These are phyloP conservation scores for Gastrolobium bilobum DNA, from an alignment of 306 rosid species.

Conservation along the genomic window DNA sequence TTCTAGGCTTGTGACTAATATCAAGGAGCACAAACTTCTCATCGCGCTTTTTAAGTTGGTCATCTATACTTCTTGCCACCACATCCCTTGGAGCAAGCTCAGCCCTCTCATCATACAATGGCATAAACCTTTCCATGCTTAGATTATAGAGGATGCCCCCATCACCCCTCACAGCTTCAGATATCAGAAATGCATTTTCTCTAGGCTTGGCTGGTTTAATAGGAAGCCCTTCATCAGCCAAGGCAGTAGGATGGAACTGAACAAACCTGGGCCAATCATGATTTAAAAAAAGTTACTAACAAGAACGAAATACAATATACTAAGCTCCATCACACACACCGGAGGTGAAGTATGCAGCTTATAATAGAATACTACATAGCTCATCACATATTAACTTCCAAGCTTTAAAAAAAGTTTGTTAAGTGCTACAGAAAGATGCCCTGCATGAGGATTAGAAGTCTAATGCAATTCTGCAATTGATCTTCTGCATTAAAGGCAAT, in stretches of 20 bases:
- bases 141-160: slow-evolving; percentile 90
- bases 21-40: slow-evolving; percentile 90
- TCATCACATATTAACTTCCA: slow-evolving; percentile 17
- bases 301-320: slow-evolving; percentile 29
- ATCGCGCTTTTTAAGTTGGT: slow-evolving; percentile 84
- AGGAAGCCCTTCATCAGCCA: slow-evolving; percentile 95
- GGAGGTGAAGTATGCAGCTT: slow-evolving; percentile 1
- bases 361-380: slow-evolving; percentile 8
- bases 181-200: slow-evolving; percentile 86
- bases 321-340: not conserved
- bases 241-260: slow-evolving; percentile 96
- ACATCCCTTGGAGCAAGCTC: slow-evolving; percentile 99
- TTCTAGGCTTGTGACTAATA: slow-evolving; percentile 87
- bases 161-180: slow-evolving; percentile 93
- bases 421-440: slow-evolving; percentile 18
- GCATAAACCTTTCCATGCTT: slow-evolving; percentile 95
- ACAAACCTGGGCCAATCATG: slow-evolving; percentile 71
- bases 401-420: not conserved
- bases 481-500: slow-evolving; percentile 4
- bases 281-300: not conserved
- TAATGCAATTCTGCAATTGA: not conserved
- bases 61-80: slow-evolving; percentile 96
- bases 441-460: not conserved
- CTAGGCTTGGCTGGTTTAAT: slow-evolving; percentile 62
- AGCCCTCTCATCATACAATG: slow-evolving; percentile 84